Evolutionary conservation across 441 rosid genomes (phyloP).

Genomic region (Pelargonium australe): DNA sequence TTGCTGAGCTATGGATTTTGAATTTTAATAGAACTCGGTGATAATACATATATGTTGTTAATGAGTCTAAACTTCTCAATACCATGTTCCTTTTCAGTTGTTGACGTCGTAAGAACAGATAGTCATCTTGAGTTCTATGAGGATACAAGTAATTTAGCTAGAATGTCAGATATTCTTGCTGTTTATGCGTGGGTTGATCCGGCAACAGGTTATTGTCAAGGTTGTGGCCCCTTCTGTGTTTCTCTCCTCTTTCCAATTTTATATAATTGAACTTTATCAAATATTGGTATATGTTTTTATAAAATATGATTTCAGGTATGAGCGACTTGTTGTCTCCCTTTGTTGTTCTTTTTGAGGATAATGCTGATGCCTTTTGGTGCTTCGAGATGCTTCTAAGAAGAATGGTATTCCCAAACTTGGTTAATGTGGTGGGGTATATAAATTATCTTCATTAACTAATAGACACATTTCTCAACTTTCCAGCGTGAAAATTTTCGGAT

Average conservation of each 20-base stretch:
- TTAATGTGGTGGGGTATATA: constrained; percentile 18
- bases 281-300: constrained; percentile 10
- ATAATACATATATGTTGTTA: background rate
- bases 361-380: constrained; percentile 99
- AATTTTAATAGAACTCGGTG: constrained; percentile 8
- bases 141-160: constrained; percentile 75
- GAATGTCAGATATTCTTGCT: constrained; percentile 96
- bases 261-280: no score
- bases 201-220: constrained; percentile 97
- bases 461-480: constrained; percentile 19
- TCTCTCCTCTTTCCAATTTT: background rate
- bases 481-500: constrained; percentile 87
- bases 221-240: constrained; percentile 31
- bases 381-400: constrained; percentile 95
- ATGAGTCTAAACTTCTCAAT: constrained; percentile 13
- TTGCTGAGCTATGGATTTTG: constrained; percentile 24
- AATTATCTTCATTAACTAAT: constrained; percentile 25
- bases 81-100: constrained; percentile 44
- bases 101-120: constrained; percentile 97
- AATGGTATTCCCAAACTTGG: constrained; percentile 44
- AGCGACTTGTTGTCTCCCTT: constrained; percentile 95
- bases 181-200: constrained; percentile 99
- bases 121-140: constrained; percentile 89
- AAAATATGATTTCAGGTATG: constrained; percentile 60
- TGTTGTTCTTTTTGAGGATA: constrained; percentile 82